phyloP scores from a whole-genome alignment of 1,284 basidiomycete species.

The Vanrija sp. region DNA sequence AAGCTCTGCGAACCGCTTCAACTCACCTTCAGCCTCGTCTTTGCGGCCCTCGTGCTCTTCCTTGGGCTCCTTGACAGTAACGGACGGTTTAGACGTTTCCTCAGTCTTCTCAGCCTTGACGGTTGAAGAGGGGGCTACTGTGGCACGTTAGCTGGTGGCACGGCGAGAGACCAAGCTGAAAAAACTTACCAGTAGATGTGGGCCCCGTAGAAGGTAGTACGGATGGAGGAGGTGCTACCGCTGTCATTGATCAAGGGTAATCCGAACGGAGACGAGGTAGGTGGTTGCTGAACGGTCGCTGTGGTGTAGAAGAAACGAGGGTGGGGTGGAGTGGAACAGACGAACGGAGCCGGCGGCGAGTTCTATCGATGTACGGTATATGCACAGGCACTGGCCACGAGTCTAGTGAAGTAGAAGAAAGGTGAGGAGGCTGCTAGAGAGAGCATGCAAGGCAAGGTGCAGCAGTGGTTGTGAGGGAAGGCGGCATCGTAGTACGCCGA shows the following conservation, averaged over 20 bases:
- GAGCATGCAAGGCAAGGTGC: too few relatives aligned
- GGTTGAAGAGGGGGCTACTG: conserved; percentile 2
- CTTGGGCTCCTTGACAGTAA: not conserved
- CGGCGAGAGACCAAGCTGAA: not conserved
- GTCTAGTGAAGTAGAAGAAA: too few relatives aligned
- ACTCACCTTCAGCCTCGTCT: conserved; percentile 2
- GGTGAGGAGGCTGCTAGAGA: too few relatives aligned
- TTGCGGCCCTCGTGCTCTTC: not conserved
- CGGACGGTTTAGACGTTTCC: conserved; percentile 3
- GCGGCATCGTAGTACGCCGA: too few relatives aligned
- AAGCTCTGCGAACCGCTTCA: too few relatives aligned
- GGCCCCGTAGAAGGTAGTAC: conserved; percentile 9
- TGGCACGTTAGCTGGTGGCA: not conserved
- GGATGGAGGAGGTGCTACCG: conserved; percentile 19
- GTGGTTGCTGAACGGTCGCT: not conserved
- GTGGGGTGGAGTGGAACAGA: too few relatives aligned
- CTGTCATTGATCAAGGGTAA: conserved; percentile 18
- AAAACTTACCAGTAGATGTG: conserved; percentile 7
- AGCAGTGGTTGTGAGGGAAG: too few relatives aligned
- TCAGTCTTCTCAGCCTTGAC: conserved; percentile 4
- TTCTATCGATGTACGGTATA: too few relatives aligned
- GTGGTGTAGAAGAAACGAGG: too few relatives aligned
- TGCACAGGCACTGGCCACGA: too few relatives aligned
- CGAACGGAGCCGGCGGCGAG: too few relatives aligned
- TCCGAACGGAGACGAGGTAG: not conserved